phyloP scores from a whole-genome alignment of 495 filamentous ascomycete genomes.

The Hypomontagnella submonticulosa region DNA sequence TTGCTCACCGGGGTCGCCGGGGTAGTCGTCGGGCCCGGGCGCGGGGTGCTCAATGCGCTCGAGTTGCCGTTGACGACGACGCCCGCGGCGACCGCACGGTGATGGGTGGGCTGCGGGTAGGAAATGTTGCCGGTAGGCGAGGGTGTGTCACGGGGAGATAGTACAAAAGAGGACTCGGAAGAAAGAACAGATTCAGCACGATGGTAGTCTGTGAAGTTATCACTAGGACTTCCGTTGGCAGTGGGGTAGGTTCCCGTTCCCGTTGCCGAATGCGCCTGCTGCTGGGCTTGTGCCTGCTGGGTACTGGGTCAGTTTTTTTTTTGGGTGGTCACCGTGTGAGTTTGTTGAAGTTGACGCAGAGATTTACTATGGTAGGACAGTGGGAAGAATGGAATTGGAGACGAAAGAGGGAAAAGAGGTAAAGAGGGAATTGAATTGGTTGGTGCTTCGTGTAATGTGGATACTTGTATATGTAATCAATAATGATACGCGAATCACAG shows the following conservation, averaged over 20 bases:
- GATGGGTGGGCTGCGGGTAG: constrained; percentile 45
- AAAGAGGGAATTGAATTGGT: constrained; percentile 30
- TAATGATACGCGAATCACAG: background rate
- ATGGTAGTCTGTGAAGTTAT: constrained; percentile 16
- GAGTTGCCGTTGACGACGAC: constrained; percentile 51
- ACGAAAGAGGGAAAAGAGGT: constrained; percentile 24
- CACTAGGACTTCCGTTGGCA: constrained; percentile 6
- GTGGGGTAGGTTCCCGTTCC: constrained; percentile 20
- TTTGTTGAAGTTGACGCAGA: constrained; percentile 24
- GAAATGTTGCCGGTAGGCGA: constrained; percentile 46
- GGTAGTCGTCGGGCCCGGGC: constrained; percentile 42
- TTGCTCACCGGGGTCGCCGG: constrained; percentile 40
- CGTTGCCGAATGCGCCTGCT: constrained; percentile 12
- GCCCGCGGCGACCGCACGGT: constrained; percentile 48
- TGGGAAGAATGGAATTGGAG: constrained; percentile 34
- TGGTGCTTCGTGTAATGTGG: constrained; percentile 13
- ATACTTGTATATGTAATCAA: constrained; percentile 2
- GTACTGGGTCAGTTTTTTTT: too few species aligned
- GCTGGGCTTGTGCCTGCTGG: too few species aligned
- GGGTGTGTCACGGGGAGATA: constrained; percentile 10
- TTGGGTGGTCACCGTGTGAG: constrained; percentile 40
- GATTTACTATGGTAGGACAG: constrained; percentile 34
- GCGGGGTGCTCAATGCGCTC: constrained; percentile 52
- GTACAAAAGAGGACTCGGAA: background rate
- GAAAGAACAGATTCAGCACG: background rate